Percentiles rank a stretch among this genome's conserved stretches.
Evolutionary conservation across 1,284 basidiomycete species (phyloP).

Genomic region (Sporisorium exsertum): DNA sequence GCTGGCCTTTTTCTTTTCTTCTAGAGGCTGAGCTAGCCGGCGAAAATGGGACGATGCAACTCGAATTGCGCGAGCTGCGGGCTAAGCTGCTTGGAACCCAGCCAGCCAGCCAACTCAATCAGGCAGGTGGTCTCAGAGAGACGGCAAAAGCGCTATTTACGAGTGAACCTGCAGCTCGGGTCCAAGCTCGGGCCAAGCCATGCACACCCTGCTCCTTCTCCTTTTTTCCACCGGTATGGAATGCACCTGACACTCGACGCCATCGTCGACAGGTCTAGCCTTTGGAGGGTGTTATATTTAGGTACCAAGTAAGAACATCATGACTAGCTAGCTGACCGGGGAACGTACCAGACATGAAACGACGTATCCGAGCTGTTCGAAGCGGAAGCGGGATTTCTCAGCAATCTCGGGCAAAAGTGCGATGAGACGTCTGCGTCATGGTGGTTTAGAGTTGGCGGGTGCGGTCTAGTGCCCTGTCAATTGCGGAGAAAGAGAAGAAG

Average conservation of each 20-base stretch:
- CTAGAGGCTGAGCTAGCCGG: background rate
- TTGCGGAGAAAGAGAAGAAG: background rate
- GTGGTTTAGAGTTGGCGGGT: background rate
- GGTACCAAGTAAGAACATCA: background rate
- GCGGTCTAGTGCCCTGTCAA: background rate
- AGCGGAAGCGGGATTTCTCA: too few relatives aligned
- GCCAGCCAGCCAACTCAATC: background rate
- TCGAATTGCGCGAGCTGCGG: background rate
- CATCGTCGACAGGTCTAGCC: too few relatives aligned
- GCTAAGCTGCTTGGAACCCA: slow-evolving; percentile 6
- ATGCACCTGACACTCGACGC: slow-evolving; percentile 7
- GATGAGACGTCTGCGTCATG: background rate
- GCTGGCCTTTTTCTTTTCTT: too few relatives aligned
- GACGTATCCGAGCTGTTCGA: too few relatives aligned
- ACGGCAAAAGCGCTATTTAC: background rate
- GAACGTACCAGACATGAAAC: too few relatives aligned
- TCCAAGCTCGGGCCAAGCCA: slow-evolving; percentile 16
- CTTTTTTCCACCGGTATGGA: slow-evolving; percentile 12
- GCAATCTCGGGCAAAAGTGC: too few relatives aligned
- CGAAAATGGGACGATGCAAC: background rate
- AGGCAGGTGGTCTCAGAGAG: background rate
- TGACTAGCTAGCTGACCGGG: background rate
- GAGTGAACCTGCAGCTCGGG: slow-evolving; percentile 26
- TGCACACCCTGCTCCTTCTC: slow-evolving; percentile 1
- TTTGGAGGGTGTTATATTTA: too few relatives aligned